A percentile compares a stretch with the other conserved stretches of the same genome.
These are phyloP conservation scores for Anisogramma anomala DNA, from an alignment of 2,329 filamentous ascomycete species.

Conservation along the genomic window DNA sequence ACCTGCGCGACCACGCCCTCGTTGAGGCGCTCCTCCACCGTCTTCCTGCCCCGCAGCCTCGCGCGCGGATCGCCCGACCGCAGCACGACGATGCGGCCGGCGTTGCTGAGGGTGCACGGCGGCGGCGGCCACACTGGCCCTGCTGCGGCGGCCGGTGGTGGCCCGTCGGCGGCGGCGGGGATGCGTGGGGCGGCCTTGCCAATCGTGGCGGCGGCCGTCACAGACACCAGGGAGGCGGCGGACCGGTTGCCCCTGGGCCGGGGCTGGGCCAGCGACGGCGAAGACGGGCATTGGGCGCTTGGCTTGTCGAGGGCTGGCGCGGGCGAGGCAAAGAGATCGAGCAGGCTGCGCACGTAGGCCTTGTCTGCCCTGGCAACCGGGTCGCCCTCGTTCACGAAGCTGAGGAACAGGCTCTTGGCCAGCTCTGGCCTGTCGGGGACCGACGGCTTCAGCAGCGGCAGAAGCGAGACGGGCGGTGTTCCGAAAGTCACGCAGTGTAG, in stretches of 20 bases:
- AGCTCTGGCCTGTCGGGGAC: conserved; percentile 24
- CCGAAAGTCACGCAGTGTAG: conserved; percentile 81
- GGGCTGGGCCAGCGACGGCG: conserved; percentile 12
- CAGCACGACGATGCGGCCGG: conserved; percentile 57
- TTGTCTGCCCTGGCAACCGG: conserved; percentile 68
- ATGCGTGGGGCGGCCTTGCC: conserved; percentile 13
- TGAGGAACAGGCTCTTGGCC: conserved; percentile 62
- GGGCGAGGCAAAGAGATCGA: conserved; percentile 58
- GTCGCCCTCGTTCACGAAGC: conserved; percentile 78
- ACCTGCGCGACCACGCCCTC: conserved; percentile 58
- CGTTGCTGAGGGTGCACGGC: conserved; percentile 53
- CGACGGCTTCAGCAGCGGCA: conserved; percentile 53
- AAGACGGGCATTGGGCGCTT: conserved; percentile 1
- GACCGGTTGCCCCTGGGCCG: conserved; percentile 18
- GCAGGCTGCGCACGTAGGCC: conserved; percentile 58
- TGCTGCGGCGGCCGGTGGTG: conserved; percentile 13
- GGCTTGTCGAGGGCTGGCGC: conserved; percentile 23
- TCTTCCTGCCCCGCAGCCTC: conserved; percentile 32
- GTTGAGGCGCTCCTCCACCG: conserved; percentile 36
- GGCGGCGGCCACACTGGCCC: conserved; percentile 53
- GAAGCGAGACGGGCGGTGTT: conserved; percentile 63
- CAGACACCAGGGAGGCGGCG: conserved; percentile 19
- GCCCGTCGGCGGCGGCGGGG: conserved; percentile 15
- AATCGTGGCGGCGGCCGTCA: conserved; percentile 19
- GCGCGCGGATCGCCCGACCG: conserved; percentile 35